Base-by-base conservation (phyloP, 2,329 filamentous ascomycete species). In the Aureobasidium leucospermi region DNA sequence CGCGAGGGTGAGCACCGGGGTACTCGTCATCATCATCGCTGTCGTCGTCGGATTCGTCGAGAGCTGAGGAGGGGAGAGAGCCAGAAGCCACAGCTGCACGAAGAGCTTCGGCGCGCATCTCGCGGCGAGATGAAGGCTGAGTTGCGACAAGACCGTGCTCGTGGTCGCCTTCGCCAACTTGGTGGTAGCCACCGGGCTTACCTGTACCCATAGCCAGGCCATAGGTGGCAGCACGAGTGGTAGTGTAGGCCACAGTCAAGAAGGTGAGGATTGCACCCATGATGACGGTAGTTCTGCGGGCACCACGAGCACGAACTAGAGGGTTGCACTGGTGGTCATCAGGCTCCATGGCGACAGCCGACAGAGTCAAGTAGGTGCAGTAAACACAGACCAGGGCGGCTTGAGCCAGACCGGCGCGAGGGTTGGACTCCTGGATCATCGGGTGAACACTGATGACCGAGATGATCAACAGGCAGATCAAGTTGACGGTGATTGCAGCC, bases 331-430 rank as follows among this genome's bases (percentile, higher is more conserved):
- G 83, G 67, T 89, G 87, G 77, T 96, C 86, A 73, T 97, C 93
- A 0, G 94, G 94, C 69, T 99, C 93, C 94, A 99, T 97, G 59
- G 91, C 96, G 1, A 99, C 94, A 29, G 94, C 94, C 2, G 92
- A 96, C 85, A 99, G 90, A 65, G 94, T 99, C 59, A 99, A 84
- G 71, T 99, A 99, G 45, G 94, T 97, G 83, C 94, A 99, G 80
- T 99, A 99, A 61, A 96, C 84, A 16, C 92, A 90, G 46, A 99
- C 94, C 84, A 97, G 96, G 63, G 94, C 93, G 43, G 92, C 91
- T 72, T 99, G 94, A n/a, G 94, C 94, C 61, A 99, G 81, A 51
- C 94, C 94, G 43, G 94, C 94, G 70, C 93, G 91, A 49, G 92
- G 85, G 74, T 99, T 99, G 71, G 87, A 87, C 69, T 92, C 90